A percentile compares a stretch with the other conserved stretches of the same genome.
Evolutionary conservation across 805 yeast genomes (phyloP).

Genomic region (Wickerhamiella domercqiae): DNA sequence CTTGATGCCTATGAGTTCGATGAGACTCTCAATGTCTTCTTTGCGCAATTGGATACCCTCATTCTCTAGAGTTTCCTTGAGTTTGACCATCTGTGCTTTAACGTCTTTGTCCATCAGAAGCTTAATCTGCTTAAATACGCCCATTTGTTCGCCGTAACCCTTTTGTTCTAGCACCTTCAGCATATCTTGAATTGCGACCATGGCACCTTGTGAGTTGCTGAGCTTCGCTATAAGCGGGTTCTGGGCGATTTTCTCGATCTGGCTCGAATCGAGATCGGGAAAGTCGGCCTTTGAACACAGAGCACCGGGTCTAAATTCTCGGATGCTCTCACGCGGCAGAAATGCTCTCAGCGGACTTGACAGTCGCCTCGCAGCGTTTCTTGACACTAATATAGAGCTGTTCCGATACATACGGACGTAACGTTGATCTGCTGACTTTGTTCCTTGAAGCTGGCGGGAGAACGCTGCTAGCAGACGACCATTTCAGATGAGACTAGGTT

Average conservation of each 20-base stretch:
- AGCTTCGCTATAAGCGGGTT: constrained; percentile 14
- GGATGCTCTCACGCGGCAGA: too few relatives aligned
- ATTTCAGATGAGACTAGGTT: too few relatives aligned
- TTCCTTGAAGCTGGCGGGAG: too few relatives aligned
- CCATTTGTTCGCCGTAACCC: constrained; percentile 15
- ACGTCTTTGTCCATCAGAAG: constrained; percentile 20
- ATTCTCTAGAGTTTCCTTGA: constrained; percentile 13
- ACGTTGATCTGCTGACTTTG: too few relatives aligned
- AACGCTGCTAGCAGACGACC: too few relatives aligned
- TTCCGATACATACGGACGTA: too few relatives aligned
- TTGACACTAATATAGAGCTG: too few relatives aligned
- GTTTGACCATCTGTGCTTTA: constrained; percentile 14
- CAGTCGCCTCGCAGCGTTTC: too few relatives aligned
- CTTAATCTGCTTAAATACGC: constrained; percentile 17
- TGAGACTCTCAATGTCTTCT: constrained; percentile 12
- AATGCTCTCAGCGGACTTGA: too few relatives aligned
- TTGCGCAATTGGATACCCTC: constrained; percentile 14
- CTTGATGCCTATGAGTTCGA: constrained; percentile 9
- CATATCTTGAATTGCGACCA: constrained; percentile 13
- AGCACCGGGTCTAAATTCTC: too few relatives aligned
- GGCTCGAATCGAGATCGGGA: constrained; percentile 10
- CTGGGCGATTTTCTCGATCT: constrained; percentile 7
- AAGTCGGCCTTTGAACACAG: constrained; percentile 1
- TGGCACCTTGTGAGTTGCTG: constrained; percentile 14
- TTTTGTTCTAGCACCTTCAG: constrained; percentile 12